These are phyloP conservation scores for Lasiosphaeris hirsuta DNA, from an alignment of 495 filamentous ascomycete genomes.

Conservation along the genomic window DNA sequence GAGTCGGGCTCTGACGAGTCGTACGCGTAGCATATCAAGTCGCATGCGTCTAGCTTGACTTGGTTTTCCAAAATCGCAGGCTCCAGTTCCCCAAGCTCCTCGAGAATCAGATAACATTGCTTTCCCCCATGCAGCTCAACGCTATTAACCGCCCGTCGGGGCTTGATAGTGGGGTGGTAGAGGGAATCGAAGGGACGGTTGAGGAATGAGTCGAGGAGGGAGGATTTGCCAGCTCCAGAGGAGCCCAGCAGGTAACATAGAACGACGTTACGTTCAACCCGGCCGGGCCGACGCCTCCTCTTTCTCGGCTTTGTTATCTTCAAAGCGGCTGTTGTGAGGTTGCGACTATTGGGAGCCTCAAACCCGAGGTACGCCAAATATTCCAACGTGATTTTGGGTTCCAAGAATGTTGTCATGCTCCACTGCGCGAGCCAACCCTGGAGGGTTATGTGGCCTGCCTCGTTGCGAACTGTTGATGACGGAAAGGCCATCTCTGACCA, in stretches of 20 bases:
- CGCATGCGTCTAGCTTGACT: conserved; percentile 85
- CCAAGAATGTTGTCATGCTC: conserved; percentile 98
- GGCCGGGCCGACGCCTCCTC: conserved; percentile 69
- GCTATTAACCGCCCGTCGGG: conserved; percentile 88
- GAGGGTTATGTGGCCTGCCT: conserved; percentile 90
- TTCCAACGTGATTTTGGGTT: conserved; percentile 88
- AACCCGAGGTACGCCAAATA: conserved; percentile 97
- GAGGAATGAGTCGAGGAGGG: conserved; percentile 85
- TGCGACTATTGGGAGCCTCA: conserved; percentile 60
- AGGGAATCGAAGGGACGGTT: conserved; percentile 78
- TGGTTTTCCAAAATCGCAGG: conserved; percentile 90
- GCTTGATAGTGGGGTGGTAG: conserved; percentile 94
- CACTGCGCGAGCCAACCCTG: conserved; percentile 98
- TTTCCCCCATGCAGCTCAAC: conserved; percentile 95
- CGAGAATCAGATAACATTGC: conserved; percentile 93
- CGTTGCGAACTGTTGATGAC: conserved; percentile 89
- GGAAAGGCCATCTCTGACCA: conserved; percentile 89
- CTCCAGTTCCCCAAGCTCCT: conserved; percentile 93
- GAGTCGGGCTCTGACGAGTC: conserved; percentile 95
- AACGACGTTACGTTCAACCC: conserved; percentile 93
- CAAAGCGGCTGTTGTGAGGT: conserved; percentile 73
- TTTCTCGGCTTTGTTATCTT: conserved; percentile 91
- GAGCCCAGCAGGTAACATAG: conserved; percentile 91
- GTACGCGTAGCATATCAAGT: conserved; percentile 92
- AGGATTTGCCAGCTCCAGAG: conserved; percentile 78